These are phyloP conservation scores for Cynara cardunculus DNA, from an alignment of 129 eudicot species.

Conservation along the genomic window DNA sequence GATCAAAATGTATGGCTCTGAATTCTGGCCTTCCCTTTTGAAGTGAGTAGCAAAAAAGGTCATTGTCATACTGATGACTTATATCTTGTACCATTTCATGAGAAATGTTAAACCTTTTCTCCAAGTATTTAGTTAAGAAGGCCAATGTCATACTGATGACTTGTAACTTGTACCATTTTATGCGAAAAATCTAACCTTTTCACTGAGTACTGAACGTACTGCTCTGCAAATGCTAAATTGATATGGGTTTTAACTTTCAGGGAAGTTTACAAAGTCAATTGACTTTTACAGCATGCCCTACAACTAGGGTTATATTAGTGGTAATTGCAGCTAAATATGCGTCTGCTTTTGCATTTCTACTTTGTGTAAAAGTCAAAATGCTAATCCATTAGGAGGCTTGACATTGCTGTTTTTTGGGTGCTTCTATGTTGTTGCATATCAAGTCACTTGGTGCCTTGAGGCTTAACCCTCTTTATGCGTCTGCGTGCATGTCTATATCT, in stretches of 20 bases:
- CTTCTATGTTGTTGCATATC: neutral
- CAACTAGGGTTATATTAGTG: neutral
- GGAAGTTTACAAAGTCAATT: neutral
- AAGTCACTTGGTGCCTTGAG: neutral
- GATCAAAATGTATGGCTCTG: neutral
- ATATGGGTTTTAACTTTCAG: neutral
- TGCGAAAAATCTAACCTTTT: neutral
- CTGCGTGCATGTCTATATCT: neutral
- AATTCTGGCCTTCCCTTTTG: neutral
- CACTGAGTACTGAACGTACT: neutral
- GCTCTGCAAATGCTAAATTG: conserved; percentile 1
- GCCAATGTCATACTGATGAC: neutral
- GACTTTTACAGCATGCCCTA: neutral
- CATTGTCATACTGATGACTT: neutral
- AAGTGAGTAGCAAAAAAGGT: neutral
- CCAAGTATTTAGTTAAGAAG: neutral
- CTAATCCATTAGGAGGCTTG: neutral
- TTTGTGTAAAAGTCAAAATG: neutral
- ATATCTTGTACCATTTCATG: neutral
- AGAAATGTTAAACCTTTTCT: neutral
- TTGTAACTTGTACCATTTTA: neutral
- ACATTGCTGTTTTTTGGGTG: neutral
- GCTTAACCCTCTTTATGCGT: neutral
- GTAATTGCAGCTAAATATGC: neutral
- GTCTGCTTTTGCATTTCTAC: neutral